phyloP scores from a whole-genome alignment of 768 basidiomycete genomes.

The Heimioporus sp. region DNA sequence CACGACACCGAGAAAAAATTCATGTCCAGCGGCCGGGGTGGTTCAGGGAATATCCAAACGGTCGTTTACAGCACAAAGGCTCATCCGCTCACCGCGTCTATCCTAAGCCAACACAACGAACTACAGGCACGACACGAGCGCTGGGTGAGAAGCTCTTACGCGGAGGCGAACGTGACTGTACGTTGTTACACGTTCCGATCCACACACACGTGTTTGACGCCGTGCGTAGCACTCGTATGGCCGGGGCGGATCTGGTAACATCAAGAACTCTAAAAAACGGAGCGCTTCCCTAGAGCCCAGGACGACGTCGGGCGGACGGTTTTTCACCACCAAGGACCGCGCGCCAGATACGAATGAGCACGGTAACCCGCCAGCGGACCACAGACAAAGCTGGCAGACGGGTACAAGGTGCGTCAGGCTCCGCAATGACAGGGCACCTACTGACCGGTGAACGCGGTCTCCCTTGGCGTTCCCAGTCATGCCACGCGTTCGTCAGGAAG shows the following conservation, averaged over 20 bases:
- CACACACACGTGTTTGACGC: neutral
- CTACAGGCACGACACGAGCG: constrained; percentile 15
- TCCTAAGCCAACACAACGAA: constrained; percentile 18
- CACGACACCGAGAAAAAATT: neutral
- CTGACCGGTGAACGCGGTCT: too few species aligned
- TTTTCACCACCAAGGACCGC: constrained; percentile 18
- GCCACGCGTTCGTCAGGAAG: constrained; percentile 11
- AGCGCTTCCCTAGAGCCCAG: constrained; percentile 5
- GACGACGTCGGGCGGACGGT: neutral
- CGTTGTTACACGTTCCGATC: neutral
- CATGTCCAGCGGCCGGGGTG: constrained; percentile 24
- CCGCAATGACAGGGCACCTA: too few species aligned
- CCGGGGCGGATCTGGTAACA: constrained; percentile 28
- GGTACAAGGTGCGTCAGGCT: constrained; percentile 8
- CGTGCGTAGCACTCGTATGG: constrained; percentile 22
- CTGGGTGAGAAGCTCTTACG: constrained; percentile 10
- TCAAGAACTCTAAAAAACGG: constrained; percentile 10
- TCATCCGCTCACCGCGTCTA: constrained; percentile 24
- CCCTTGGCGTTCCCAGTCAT: neutral
- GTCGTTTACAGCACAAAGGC: constrained; percentile 1
- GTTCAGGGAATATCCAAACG: constrained; percentile 23
- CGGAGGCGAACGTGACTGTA: constrained; percentile 18
- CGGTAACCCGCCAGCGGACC: neutral
- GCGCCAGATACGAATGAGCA: neutral
- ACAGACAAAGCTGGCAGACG: neutral